Evolutionary conservation across 371 early-diverging fungal genomes (phyloP).

Genomic region (Circinella minor): DNA sequence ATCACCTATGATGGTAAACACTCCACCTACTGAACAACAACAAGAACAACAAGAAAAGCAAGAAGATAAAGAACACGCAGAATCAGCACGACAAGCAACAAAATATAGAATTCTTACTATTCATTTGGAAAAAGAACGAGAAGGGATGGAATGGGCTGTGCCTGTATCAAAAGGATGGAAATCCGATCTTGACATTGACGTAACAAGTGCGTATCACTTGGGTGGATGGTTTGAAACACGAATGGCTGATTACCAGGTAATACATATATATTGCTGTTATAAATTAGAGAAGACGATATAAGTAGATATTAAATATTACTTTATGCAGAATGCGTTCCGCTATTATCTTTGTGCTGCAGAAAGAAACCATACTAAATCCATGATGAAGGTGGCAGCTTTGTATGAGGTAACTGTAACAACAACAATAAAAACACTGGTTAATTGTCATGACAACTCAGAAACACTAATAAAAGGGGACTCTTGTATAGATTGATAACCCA

Average conservation of each 20-base stretch:
- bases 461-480: too few species aligned
- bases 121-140: slow-evolving; percentile 53
- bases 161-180: slow-evolving; percentile 35
- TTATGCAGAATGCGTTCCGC: slow-evolving; percentile 41
- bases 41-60: slow-evolving; percentile 18
- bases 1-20: slow-evolving; percentile 8
- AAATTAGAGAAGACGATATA: too few species aligned
- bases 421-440: too few species aligned
- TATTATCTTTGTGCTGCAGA: slow-evolving; percentile 47
- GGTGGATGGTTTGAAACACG: slow-evolving; percentile 51
- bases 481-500: slow-evolving; percentile 11
- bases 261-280: too few species aligned
- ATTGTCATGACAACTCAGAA: neutral
- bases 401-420: slow-evolving; percentile 32
- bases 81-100: slow-evolving; percentile 4
- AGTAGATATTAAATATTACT: too few species aligned
- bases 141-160: slow-evolving; percentile 34
- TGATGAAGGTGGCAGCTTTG: slow-evolving; percentile 50
- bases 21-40: slow-evolving; percentile 3
- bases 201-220: slow-evolving; percentile 51
- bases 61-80: slow-evolving; percentile 8
- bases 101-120: slow-evolving; percentile 53
- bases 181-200: slow-evolving; percentile 43
- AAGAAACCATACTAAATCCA: slow-evolving; percentile 48
- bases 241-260: slow-evolving; percentile 46